Conservation (phyloP, 2,329 filamentous ascomycete species). For the Sporothrix brasiliensis region DNA sequence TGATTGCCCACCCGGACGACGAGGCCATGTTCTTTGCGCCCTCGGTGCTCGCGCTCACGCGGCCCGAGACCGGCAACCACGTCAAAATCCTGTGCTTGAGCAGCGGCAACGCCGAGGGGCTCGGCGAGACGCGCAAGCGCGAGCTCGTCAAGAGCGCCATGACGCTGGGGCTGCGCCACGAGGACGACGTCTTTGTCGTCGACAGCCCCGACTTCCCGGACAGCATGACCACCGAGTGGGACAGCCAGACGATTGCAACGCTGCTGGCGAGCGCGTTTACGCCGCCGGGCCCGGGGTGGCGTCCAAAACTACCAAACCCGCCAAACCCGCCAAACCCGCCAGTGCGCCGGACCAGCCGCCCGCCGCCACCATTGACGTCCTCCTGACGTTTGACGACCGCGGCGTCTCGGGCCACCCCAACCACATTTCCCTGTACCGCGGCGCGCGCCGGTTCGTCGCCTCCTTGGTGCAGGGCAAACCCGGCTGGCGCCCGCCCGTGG, state of each 20-base stretch:
- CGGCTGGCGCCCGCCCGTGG: slow-evolving; percentile 72
- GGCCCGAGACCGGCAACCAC: slow-evolving; percentile 79
- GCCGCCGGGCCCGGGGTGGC: slow-evolving; percentile 48
- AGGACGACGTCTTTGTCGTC: slow-evolving; percentile 82
- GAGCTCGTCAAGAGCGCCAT: slow-evolving; percentile 82
- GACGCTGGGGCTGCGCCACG: slow-evolving; percentile 70
- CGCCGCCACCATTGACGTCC: slow-evolving; percentile 68
- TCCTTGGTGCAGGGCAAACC: slow-evolving; percentile 64
- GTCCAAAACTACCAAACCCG: slow-evolving; percentile 30
- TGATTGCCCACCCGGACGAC: slow-evolving; percentile 97
- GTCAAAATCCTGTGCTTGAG: slow-evolving; percentile 93
- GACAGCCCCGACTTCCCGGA: slow-evolving; percentile 84
- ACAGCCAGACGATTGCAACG: slow-evolving; percentile 67
- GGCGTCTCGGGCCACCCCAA: slow-evolving; percentile 91
- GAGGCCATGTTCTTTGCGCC: slow-evolving; percentile 99
- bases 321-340: slow-evolving; percentile 31
- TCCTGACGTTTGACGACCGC: slow-evolving; percentile 84
- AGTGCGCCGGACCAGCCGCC: slow-evolving; percentile 41
- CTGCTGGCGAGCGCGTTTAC: slow-evolving; percentile 75
- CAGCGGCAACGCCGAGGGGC: slow-evolving; percentile 83
- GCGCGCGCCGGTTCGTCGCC: slow-evolving; percentile 72
- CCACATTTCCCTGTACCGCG: slow-evolving; percentile 85
- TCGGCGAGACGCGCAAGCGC: slow-evolving; percentile 78
- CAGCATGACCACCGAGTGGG: slow-evolving; percentile 82
- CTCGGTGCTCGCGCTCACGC: slow-evolving; percentile 79